Percentiles rank a stretch among this genome's conserved stretches.
These are phyloP conservation scores for Myxozyma nipponensis DNA, from an alignment of 805 yeast species.

Conservation along the genomic window DNA sequence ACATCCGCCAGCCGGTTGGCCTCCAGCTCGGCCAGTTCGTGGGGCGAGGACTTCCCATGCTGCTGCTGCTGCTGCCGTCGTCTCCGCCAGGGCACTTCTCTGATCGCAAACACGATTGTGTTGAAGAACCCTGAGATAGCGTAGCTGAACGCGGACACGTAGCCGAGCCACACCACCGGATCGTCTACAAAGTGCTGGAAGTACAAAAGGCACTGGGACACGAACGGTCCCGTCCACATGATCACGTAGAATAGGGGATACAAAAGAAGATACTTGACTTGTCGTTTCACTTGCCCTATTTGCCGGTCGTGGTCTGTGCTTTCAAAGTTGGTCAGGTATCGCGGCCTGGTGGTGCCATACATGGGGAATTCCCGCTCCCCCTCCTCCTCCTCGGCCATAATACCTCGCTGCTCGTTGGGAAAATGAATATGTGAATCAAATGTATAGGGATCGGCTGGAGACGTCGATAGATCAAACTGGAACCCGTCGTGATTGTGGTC, in stretches of 20 bases:
- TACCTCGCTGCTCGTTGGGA: background rate
- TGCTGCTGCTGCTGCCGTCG: no score
- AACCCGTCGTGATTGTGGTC: background rate
- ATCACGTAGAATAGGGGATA: constrained; percentile 80
- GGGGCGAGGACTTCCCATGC: no score
- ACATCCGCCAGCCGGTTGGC: no score
- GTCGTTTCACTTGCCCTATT: constrained; percentile 65
- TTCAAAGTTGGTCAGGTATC: constrained; percentile 6
- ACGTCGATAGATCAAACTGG: constrained; percentile 2
- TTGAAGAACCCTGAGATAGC: constrained; percentile 80
- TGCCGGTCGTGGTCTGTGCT: constrained; percentile 25
- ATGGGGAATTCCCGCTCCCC: constrained; percentile 1
- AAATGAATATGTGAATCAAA: constrained; percentile 4
- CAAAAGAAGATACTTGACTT: constrained; percentile 72
- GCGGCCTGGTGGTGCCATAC: constrained; percentile 1
- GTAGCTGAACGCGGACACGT: constrained; percentile 69
- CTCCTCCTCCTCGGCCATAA: background rate
- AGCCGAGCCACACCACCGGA: constrained; percentile 59
- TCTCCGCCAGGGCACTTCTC: constrained; percentile 83
- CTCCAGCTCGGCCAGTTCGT: no score
- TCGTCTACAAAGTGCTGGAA: constrained; percentile 47
- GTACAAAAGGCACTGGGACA: constrained; percentile 57
- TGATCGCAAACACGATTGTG: constrained; percentile 63
- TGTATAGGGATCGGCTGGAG: constrained; percentile 1
- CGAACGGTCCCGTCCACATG: constrained; percentile 78